These are phyloP conservation scores for Pelargonium myrrhifolium DNA, from an alignment of 441 rosid species.

Conservation along the genomic window DNA sequence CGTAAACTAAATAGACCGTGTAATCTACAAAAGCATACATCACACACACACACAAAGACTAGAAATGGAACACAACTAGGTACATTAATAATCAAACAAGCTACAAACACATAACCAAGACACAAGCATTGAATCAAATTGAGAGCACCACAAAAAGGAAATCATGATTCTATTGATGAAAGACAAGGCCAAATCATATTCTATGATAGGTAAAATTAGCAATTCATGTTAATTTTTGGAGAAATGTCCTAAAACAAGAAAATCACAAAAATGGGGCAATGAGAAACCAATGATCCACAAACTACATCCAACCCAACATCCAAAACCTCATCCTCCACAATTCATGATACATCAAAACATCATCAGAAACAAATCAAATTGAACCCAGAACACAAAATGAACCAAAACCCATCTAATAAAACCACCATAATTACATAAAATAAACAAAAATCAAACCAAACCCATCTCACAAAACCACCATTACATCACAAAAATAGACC, in stretches of 20 bases:
- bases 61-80: not conserved
- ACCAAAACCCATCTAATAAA: constrained; percentile 5
- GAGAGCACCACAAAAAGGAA: not conserved
- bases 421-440: constrained; percentile 1
- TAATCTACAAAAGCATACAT: not conserved
- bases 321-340: not conserved
- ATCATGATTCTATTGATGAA: not conserved
- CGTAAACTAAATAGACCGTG: not conserved
- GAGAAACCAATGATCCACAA: not conserved
- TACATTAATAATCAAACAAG: not conserved
- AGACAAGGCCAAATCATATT: not conserved
- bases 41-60: not conserved
- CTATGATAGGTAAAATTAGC: not conserved
- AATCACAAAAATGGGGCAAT: not conserved
- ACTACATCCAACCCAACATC: too few species aligned
- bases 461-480: constrained; percentile 8
- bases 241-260: not conserved
- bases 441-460: constrained; percentile 2
- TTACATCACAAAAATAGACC: not conserved
- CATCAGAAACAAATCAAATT: not conserved
- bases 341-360: not conserved
- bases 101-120: not conserved
- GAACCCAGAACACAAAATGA: constrained; percentile 5
- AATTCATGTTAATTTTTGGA: not conserved
- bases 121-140: not conserved